Evolutionary conservation across 2,329 filamentous ascomycete species (phyloP), one percentile per base, ranked within the genome.

Genomic region (Aspergillus thermomutatus): DNA sequence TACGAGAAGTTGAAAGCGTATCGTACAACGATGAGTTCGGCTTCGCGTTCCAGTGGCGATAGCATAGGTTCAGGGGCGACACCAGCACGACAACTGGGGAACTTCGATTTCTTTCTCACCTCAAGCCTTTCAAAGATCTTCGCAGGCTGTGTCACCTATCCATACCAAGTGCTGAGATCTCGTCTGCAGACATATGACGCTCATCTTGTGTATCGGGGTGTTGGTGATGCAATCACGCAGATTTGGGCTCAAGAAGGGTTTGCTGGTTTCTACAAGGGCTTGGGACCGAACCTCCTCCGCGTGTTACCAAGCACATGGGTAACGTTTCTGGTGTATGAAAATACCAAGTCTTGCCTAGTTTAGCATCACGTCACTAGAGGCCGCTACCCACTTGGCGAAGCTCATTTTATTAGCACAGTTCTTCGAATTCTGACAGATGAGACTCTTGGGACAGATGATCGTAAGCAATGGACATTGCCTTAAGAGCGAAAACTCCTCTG

Each of bases 311-410:
- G 92, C 31, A 97, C 94, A 3, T 96, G 94, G 84, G 91, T 97
- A 53, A 97, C 93, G 1, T 97, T 99, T 71, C 75, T 99, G 66
- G 92, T 97, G 25, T 97, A 97, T 75, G 94, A 99, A 79, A 97
- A 97, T 74, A 87, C 89, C 58, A 92, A 89, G 76, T 86, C 83
- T 63, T 95, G 79, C 84, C 25, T 67, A 67, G 48, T 79, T 75
- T 80, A 19, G 28, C 56, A 26, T 56, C 54, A 17, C 10, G 43
- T 6, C 19, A 17, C 3, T 41, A 50, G 17, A 34, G n/a, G 17
- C 10, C 27, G 28, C 11, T 23, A 25, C 4, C 9, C 21, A 23
- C 23, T 46, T 46, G 5, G 3, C 11, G 11, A 7, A 14, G 21
- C 10, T 3, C 43, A 25, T 46, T 11, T 17, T 6, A 14, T 31